Percentiles rank a stretch among this genome's conserved stretches.
Conservation (phyloP, 164 flowering plant genomes). For the Aristolochia fimbriata region DNA sequence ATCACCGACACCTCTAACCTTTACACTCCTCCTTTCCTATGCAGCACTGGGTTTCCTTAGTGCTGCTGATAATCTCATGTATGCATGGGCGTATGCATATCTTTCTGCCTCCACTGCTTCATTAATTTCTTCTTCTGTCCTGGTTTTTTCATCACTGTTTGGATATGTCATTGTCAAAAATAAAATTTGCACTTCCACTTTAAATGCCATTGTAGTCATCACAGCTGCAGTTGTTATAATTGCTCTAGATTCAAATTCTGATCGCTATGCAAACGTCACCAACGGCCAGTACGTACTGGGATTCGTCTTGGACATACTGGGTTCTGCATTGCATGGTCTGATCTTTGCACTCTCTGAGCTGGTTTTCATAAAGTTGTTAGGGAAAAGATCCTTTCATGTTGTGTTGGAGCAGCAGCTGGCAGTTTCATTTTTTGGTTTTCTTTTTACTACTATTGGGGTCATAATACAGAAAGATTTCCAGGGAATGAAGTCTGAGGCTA, state of each 20-base stretch:
- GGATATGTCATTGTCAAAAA: slow-evolving; percentile 67
- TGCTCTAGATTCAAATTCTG: slow-evolving; percentile 81
- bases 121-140: slow-evolving; percentile 69
- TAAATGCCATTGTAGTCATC: slow-evolving; percentile 65
- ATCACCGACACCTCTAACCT: slow-evolving; percentile 45
- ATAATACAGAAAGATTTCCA: slow-evolving; percentile 47
- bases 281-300: slow-evolving; percentile 54
- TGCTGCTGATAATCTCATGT: slow-evolving; percentile 88
- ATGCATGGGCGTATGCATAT: slow-evolving; percentile 84
- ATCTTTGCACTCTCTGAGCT: slow-evolving; percentile 90
- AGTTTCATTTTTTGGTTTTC: slow-evolving; percentile 70
- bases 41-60: slow-evolving; percentile 62
- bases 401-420: slow-evolving; percentile 90
- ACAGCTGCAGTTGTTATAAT: slow-evolving; percentile 72
- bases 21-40: slow-evolving; percentile 50
- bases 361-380: slow-evolving; percentile 56
- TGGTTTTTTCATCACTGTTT: slow-evolving; percentile 67
- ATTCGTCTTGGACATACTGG: slow-evolving; percentile 66
- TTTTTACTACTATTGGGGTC: slow-evolving; percentile 67
- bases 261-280: slow-evolving; percentile 40
- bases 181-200: slow-evolving; percentile 41
- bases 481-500: slow-evolving; percentile 58
- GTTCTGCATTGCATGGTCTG: slow-evolving; percentile 90
- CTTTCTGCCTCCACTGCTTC: slow-evolving; percentile 91
- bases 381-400: slow-evolving; percentile 77